Evolutionary conservation across 192 early-diverging fungal species (phyloP), one percentile per base, ranked within the genome.

Genomic region (Rhizophlyctis rosea): DNA sequence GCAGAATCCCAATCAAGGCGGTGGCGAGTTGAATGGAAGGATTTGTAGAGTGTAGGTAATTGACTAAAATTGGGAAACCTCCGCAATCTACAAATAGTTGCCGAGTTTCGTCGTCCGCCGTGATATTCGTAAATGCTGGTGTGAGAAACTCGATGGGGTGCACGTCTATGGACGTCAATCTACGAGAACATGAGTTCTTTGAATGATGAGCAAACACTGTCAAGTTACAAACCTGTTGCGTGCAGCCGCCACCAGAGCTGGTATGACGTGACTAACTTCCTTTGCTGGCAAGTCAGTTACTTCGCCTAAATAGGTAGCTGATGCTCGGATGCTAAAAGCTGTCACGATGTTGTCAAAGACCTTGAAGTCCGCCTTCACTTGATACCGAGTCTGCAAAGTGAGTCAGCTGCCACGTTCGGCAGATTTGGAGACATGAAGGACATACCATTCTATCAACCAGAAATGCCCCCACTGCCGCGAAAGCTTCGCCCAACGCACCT

Each of bases 231-330:
- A 60, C 59, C 59, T 14, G 14, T 25, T 47, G n/a, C 59, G 24
- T 23, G 39, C 27, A 27, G 54, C 54, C 9, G 33, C 3, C 7
- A 65, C 54, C 2, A 65, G 23, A 21, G 57, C 3, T 27, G 63
- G 63, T 24, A 65, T 25, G 25, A 65, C 16, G 11, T 60, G 35
- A 3, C 27, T 4, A 28, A 65, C 30, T n/a, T 57, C 54, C 28
- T 65, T 1, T 2, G 53, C 27, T 0, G 63, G n/a, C 13, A 57
- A 4, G 23, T 24, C 24, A 30, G 53, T 52, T 4, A 34, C 63
- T 49, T 65, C 63, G 4, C 30, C 54, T 16, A 65, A 36, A 11
- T 29, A 65, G 24, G 63, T 57, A 1, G 63, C 29, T 9, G 57
- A 27, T n/a, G 30, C 9, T 16, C 63, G 53, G n/a, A 65, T 24